Evolutionary conservation across 345 rosid species (phyloP), one percentile per base, ranked within the genome.

Genomic region (Jatropha curcas): DNA sequence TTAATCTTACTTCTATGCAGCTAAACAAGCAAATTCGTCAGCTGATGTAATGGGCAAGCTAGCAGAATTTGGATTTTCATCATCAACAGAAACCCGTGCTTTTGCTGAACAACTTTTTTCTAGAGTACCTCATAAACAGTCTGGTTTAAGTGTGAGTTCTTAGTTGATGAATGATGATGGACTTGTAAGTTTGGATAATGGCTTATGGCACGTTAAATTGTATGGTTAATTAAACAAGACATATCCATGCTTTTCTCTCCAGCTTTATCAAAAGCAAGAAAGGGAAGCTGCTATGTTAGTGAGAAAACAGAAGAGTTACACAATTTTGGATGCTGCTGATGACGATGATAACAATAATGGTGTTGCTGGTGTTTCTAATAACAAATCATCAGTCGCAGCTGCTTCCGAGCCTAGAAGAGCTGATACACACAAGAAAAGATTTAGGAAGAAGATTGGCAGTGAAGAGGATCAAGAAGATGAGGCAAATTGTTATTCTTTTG

Each of bases 191-290:
- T 71, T 58, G 43, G 33, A 17, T 10, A 31, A 33, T 33, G 28
- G 41, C 19, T 39, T 64, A 62, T 16, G 16, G 34, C 35, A 62
- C 20, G n/a, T 35, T 55, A 11, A 12, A 35, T 12, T 37, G 50
- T 13, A 48, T 66, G 31, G 16, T 14, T 22, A 20, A 25, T 10
- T 67, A 46, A 28, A 17, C 19, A 11, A 19, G 30, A 50, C 4
- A 35, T 50, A 28, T 48, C 7, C 41, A 24, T 14, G n/a, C 43
- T 67, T 58, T 66, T 25, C 53, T 9, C 6, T 27, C 14, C 82
- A 94, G 99, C 82, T 84, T 71, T 92, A 95, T 82, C 90, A 86
- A 74, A 86, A 89, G 74, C 89, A 80, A 74, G 99, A 95, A 84
- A 88, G 87, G 72, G 98, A 92, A 82, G 96, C 97, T 68, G 96